A percentile compares a stretch with the other conserved stretches of the same genome.
Conservation (phyloP, 345 rosid species). For the Dipteronia sinensis region DNA sequence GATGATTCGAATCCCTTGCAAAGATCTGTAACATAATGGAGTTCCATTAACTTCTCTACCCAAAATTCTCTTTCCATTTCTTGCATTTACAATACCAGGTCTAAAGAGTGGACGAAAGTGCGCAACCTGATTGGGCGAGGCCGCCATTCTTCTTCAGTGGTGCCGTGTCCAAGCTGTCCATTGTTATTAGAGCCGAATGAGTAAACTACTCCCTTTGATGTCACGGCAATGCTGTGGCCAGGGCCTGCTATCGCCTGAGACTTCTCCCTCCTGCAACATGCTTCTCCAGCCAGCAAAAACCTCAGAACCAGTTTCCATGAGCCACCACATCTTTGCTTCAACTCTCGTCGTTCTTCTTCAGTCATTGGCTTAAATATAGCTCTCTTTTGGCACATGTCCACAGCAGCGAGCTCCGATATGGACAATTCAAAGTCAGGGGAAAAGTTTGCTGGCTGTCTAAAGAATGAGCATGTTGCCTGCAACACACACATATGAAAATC, state of each 20-base stretch:
- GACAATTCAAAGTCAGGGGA: constrained; percentile 77
- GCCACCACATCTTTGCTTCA: constrained; percentile 84
- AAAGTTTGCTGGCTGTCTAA: constrained; percentile 89
- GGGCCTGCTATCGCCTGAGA: constrained; percentile 97
- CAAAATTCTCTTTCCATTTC: constrained; percentile 31
- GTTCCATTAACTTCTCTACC: constrained; percentile 41
- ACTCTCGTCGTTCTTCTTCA: constrained; percentile 57
- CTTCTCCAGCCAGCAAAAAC: constrained; percentile 83
- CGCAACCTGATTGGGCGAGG: constrained; percentile 87
- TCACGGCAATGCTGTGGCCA: constrained; percentile 89
- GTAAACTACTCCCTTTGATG: constrained; percentile 72
- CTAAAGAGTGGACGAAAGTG: constrained; percentile 36
- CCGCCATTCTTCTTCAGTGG: constrained; percentile 77
- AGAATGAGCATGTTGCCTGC: constrained; percentile 97
- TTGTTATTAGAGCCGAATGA: constrained; percentile 82
- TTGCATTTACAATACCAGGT: constrained; percentile 29
- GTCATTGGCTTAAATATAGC: constrained; percentile 81
- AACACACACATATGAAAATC: constrained; percentile 37
- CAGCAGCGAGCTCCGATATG: constrained; percentile 94
- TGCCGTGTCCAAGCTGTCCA: constrained; percentile 94
- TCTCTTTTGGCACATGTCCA: constrained; percentile 82
- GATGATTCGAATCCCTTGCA: constrained; percentile 85
- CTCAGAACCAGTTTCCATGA: constrained; percentile 92
- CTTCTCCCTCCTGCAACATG: constrained; percentile 86
- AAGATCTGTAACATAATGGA: constrained; percentile 82